Evolutionary conservation across 148 eudicot genomes (phyloP).

Genomic region (Spergularia bocconei): DNA sequence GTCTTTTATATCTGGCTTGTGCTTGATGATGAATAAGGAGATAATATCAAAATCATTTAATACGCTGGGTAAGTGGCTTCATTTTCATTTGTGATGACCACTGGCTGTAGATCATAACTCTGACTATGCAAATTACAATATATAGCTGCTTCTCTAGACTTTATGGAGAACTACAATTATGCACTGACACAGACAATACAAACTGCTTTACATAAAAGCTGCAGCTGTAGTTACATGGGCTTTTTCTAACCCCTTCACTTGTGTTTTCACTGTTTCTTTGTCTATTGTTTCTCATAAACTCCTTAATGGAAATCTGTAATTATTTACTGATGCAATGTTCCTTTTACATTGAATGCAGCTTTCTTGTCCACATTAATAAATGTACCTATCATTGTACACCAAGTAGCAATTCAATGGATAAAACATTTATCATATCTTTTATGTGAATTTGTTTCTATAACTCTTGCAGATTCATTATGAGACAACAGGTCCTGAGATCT

Average conservation of each 20-base stretch:
- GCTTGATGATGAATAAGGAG: too few species aligned
- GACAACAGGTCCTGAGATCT: conserved; percentile 98
- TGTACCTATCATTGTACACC: neutral
- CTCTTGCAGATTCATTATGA: conserved; percentile 79
- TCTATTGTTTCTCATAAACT: too few species aligned
- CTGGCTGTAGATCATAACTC: neutral
- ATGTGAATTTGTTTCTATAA: neutral
- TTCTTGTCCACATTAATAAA: neutral
- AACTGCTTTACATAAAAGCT: neutral
- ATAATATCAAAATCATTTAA: too few species aligned
- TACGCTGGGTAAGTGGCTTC: neutral
- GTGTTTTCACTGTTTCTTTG: too few species aligned
- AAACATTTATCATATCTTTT: neutral
- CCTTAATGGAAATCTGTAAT: too few species aligned
- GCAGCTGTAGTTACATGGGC: too few species aligned
- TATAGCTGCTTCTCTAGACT: neutral
- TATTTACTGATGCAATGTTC: neutral
- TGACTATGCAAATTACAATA: neutral
- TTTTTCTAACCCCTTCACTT: too few species aligned
- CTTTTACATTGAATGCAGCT: neutral
- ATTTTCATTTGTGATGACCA: too few species aligned
- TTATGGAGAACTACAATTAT: neutral
- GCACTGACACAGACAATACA: neutral
- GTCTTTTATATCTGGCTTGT: too few species aligned
- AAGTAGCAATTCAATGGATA: neutral